Evolutionary conservation across 768 basidiomycete genomes (phyloP).

Genomic region (Russula abietina): DNA sequence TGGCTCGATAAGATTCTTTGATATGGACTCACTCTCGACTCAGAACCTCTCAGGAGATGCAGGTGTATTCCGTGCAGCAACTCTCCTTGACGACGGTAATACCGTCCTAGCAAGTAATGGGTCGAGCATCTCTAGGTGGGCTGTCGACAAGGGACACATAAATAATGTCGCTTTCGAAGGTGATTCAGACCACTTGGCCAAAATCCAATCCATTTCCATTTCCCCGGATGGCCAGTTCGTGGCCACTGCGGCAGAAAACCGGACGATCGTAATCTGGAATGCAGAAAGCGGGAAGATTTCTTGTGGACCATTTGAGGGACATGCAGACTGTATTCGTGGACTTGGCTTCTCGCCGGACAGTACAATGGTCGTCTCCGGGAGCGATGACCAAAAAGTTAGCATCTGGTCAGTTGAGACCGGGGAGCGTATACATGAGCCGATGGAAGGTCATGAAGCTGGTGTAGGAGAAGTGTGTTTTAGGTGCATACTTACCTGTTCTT

Average conservation of each 20-base stretch:
- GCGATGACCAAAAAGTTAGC: conserved; percentile 17
- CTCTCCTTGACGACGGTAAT: background rate
- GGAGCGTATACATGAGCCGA: conserved; percentile 11
- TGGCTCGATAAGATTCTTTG: conserved; percentile 11
- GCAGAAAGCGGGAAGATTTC: conserved; percentile 13
- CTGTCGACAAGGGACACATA: background rate
- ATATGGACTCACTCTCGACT: conserved; percentile 15
- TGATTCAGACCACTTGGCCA: background rate
- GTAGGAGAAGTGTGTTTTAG: conserved; percentile 19
- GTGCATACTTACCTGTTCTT: background rate
- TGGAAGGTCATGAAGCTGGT: conserved; percentile 9
- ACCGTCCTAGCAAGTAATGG: conserved; percentile 8
- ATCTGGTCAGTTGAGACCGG: conserved; percentile 18
- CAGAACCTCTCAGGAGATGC: conserved; percentile 1
- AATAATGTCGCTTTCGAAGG: background rate
- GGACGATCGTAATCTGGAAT: conserved; percentile 17
- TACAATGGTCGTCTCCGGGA: conserved; percentile 19
- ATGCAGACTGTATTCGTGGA: conserved; percentile 10
- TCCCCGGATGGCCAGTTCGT: conserved; percentile 15
- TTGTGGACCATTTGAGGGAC: conserved; percentile 21
- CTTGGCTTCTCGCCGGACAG: conserved; percentile 22
- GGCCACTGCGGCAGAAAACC: conserved; percentile 11
- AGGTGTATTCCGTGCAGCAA: conserved; percentile 7
- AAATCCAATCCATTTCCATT: conserved; percentile 16
- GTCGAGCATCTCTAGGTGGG: conserved; percentile 3